A percentile compares a stretch with the other conserved stretches of the same genome.
These are phyloP conservation scores for Dittrichia graveolens DNA, from an alignment of 129 eudicot species.

Conservation along the genomic window DNA sequence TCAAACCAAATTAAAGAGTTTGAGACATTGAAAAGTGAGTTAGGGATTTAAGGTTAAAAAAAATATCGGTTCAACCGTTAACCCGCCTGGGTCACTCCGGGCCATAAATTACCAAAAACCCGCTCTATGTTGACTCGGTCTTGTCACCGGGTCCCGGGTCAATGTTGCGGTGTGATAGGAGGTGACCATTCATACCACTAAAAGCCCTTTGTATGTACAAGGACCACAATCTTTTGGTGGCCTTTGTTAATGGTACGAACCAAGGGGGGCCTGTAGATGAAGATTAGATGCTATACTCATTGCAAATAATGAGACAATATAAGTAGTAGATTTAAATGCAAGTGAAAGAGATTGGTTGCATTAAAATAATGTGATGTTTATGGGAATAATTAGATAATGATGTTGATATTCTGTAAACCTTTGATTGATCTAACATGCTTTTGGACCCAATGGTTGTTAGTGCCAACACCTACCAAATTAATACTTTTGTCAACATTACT, in stretches of 20 bases:
- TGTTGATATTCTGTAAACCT: not conserved
- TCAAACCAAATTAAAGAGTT: too few relatives aligned
- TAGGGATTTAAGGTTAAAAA: too few relatives aligned
- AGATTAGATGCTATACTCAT: constrained; percentile 23
- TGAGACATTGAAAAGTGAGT: too few relatives aligned
- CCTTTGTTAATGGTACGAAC: not conserved
- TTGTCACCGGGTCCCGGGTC: too few relatives aligned
- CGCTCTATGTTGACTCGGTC: too few relatives aligned
- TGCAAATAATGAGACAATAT: constrained; percentile 3
- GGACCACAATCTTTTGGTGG: too few relatives aligned
- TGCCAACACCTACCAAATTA: constrained; percentile 26
- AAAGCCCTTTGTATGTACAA: too few relatives aligned
- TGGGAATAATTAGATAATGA: constrained; percentile 28
- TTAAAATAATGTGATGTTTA: constrained; percentile 20
- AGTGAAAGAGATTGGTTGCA: constrained; percentile 33
- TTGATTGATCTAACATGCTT: constrained; percentile 32
- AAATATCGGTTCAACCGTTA: too few relatives aligned
- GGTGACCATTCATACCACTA: too few relatives aligned
- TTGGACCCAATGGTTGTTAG: constrained; percentile 40
- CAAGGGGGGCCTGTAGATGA: not conserved
- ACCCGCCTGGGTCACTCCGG: too few relatives aligned
- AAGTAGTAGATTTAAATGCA: not conserved
- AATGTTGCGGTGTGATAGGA: too few relatives aligned
- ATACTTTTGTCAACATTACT: constrained; percentile 23
- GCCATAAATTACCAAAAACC: too few relatives aligned